These are phyloP conservation scores for Daldinia caldariorum DNA, from an alignment of 495 filamentous ascomycete genomes.

Conservation along the genomic window DNA sequence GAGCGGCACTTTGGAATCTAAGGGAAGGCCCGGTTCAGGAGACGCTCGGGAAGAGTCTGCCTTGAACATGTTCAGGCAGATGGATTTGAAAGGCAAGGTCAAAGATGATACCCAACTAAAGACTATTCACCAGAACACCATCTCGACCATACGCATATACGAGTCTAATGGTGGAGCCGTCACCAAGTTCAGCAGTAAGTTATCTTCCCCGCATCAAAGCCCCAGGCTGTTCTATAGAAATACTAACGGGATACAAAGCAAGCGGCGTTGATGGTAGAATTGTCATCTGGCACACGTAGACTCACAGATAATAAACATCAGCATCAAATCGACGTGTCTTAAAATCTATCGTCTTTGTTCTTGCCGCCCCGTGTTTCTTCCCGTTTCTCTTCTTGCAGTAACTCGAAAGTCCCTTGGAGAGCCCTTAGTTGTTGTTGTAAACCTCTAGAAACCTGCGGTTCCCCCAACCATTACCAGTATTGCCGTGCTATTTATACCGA, in stretches of 20 bases:
- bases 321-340: slow-evolving; percentile 23
- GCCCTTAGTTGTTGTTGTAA: slow-evolving; percentile 17
- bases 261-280: slow-evolving; percentile 95
- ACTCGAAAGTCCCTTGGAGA: slow-evolving; percentile 14
- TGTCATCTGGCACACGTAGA: slow-evolving; percentile 74
- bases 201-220: slow-evolving; percentile 10
- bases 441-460: slow-evolving; percentile 16
- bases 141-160: slow-evolving; percentile 81
- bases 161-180: slow-evolving; percentile 72
- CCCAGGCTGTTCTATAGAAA: slow-evolving; percentile 16
- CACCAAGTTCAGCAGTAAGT: slow-evolving; percentile 88
- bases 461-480: not conserved
- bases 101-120: slow-evolving; percentile 92
- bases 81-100: slow-evolving; percentile 94
- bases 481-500: slow-evolving; percentile 24
- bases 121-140: slow-evolving; percentile 97
- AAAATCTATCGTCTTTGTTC: slow-evolving; percentile 16
- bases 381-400: slow-evolving; percentile 23
- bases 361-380: slow-evolving; percentile 9
- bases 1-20: slow-evolving; percentile 82
- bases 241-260: slow-evolving; percentile 66
- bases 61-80: slow-evolving; percentile 98
- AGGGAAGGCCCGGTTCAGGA: slow-evolving; percentile 68
- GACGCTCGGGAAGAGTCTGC: slow-evolving; percentile 71
- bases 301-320: slow-evolving; percentile 30